Base-by-base conservation (phyloP, 768 basidiomycete species). In the Trametes punicea region DNA sequence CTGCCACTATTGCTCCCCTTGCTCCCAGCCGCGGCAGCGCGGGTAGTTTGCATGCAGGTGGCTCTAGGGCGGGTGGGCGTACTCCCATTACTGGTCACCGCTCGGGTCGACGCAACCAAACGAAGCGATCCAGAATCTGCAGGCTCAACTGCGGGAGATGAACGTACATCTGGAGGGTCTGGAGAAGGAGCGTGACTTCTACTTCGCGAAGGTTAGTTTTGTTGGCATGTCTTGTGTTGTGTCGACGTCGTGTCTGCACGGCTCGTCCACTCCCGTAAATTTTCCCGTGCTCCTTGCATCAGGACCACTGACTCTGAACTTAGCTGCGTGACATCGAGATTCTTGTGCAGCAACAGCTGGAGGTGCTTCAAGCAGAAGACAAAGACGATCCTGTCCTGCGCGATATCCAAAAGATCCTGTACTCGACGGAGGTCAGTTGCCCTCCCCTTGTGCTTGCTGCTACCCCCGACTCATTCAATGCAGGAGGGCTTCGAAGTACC, bases 121-220 rank as follows among this genome's bases (percentile, higher is more conserved):
- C 62, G 89, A 89, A 61, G 80, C 82, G 26, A 67, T 94, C 6
- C 77, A 83, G 59, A 77, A 77, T 38, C 73, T 96, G 53, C 89
- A 88, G 60, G 72, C 75, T 0, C 92, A 98, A 71, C 75, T 97
- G 52, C 80, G 82, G 60, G 97, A 98, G 60, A 78, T 97, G 76
- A 82, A 83, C 31, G 70, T 76, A 0, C 88, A 92, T 66, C 75
- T 97, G 61, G 93, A 95, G 68, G 90, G 91, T 1, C 75, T 98
- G 34, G 94, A 98, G 78, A 98, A 94, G 77, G 97, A 99, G 74
- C 77, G 95, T 42, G 95, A 98, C 70, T 98, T 99, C 72, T 99
- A 99, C 74, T 99, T 98, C 71, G 86, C 89, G 66, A 99, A 98
- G 83, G 95, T 96, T 63, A 44, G 79, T 64, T 26, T 29, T 36